Base-by-base conservation (phyloP, 495 filamentous ascomycete species). In the Penicillium argentinense region DNA sequence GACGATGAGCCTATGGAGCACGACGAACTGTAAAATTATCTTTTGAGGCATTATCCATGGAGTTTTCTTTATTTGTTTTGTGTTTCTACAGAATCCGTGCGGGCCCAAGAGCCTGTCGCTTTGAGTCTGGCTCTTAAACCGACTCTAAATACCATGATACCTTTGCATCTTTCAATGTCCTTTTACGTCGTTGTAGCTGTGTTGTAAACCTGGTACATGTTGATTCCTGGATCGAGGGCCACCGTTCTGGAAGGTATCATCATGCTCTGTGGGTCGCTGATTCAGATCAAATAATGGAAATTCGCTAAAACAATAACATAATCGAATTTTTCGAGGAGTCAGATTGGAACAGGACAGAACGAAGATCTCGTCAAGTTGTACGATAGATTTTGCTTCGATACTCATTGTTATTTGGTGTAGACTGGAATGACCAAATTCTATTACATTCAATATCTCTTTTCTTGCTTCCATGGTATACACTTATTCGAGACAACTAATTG, bases 21-120 rank as follows among this genome's bases (percentile, higher is more conserved):
- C 68, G 95, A 97, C 62, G 93, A 98, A 81, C 73, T 98, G 78
- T 98, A 91, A 72, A 68, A 68, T 66, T 66, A 65, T 59, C 53
- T 63, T 54, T 53, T 60, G 60, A 67, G 66, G 63, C 65, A 62
- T 69, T 69, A 60, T 39, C 51, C 60, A 60, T 60, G 72, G 72
- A 72, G 72, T 71, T 75, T 60, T 58, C 33, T 30, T 53, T 54
- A 47, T 51, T 56, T 51, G 29, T 53, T 54, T 54, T 59, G 40
- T 59, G 53, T 54, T 57, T 57, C 42, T 60, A 49, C 26, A 47
- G 23, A 49, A 54, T 39, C 27, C 36, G 36, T 40, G 47, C 41
- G 38, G 40, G 56, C 32, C 48, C 12, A 37, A 36, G 42, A 43
- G 46, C 44, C 38, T 38, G 51, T 49, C 43, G 44, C 51, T 29